Percentiles rank a stretch among this genome's conserved stretches.
phyloP scores from a whole-genome alignment of 345 rosid species.

The Salix exigua region DNA sequence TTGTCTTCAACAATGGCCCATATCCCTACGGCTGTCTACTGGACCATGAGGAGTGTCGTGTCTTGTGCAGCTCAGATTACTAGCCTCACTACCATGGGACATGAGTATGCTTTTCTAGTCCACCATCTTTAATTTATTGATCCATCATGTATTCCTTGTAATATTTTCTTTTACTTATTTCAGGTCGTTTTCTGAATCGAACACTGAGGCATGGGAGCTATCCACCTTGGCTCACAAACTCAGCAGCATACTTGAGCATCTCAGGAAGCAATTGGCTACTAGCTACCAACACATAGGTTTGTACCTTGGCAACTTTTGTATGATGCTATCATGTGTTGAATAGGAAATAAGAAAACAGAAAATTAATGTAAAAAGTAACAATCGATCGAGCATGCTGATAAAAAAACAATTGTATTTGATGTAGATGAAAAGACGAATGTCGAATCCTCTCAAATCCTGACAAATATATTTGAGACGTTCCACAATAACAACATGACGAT shows the following conservation, averaged over 20 bases:
- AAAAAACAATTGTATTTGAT: too few species aligned
- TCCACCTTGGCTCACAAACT: constrained; percentile 76
- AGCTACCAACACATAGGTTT: constrained; percentile 63
- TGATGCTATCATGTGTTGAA: too few species aligned
- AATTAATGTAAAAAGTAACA: not conserved
- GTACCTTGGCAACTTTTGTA: not conserved
- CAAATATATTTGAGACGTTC: accelerated
- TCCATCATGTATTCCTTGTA: too few species aligned
- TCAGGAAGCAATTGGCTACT: constrained; percentile 44
- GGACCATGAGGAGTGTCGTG: too few species aligned
- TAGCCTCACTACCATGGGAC: too few species aligned
- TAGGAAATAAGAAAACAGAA: too few species aligned
- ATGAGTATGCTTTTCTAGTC: constrained; percentile 14
- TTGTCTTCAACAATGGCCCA: too few species aligned
- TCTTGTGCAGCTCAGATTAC: too few species aligned
- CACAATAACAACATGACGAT: accelerated
- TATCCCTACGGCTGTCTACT: too few species aligned
- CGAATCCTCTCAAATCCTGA: too few species aligned
- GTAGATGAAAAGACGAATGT: too few species aligned
- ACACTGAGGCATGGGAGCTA: constrained; percentile 82
- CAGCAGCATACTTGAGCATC: constrained; percentile 58
- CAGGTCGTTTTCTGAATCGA: constrained; percentile 49
- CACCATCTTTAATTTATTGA: not conserved
- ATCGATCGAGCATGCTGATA: not conserved
- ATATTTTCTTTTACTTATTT: not conserved